Conservation (phyloP, 352 stramenopile genomes). For the Pythium coloratum region DNA sequence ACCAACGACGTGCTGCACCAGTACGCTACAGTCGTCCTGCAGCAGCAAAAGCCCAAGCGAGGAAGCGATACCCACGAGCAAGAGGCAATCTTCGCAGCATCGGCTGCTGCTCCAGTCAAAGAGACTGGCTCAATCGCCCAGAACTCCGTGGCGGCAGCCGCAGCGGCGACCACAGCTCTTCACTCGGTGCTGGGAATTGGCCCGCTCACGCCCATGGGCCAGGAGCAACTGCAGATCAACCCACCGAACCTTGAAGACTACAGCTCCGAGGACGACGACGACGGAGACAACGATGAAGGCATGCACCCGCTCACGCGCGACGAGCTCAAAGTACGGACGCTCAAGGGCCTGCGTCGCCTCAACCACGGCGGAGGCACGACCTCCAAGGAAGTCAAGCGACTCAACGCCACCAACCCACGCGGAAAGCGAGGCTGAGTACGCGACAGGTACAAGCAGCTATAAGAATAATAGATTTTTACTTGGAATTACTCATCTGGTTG, state of each 20-base stretch:
- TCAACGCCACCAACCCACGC: conserved; percentile 15
- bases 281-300: conserved; percentile 81
- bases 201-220: conserved; percentile 86
- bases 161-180: conserved; percentile 32
- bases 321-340: conserved; percentile 91
- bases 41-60: conserved; percentile 42
- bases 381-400: conserved; percentile 35
- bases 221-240: conserved; percentile 92
- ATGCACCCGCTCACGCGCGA: conserved; percentile 90
- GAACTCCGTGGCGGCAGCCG: conserved; percentile 22
- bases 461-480: not conserved
- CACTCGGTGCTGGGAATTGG: conserved; percentile 82
- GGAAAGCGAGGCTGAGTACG: not conserved
- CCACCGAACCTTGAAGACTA: conserved; percentile 94
- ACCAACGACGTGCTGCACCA: conserved; percentile 92
- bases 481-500: not conserved
- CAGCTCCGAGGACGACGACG: conserved; percentile 91
- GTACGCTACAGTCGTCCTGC: conserved; percentile 57
- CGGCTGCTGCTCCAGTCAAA: conserved; percentile 9
- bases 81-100: conserved; percentile 37
- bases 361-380: conserved; percentile 37
- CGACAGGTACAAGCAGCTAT: not conserved
- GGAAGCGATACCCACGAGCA: conserved; percentile 38
- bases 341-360: conserved; percentile 77
- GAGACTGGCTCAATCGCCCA: conserved; percentile 3